Evolutionary conservation across 306 rosid species (phyloP).

Genomic region (Castanopsis chinensis): DNA sequence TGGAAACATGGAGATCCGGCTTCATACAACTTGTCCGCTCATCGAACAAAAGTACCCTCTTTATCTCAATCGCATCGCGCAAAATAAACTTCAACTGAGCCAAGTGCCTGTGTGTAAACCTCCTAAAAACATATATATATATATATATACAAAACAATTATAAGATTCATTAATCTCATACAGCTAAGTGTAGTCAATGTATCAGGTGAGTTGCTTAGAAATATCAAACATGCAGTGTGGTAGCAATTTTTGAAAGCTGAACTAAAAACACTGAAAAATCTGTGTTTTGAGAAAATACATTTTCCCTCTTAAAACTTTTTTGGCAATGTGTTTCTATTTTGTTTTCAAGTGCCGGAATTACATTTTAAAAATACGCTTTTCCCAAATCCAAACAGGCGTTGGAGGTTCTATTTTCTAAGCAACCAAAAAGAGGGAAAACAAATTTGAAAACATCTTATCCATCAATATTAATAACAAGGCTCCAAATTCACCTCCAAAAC

Average conservation of each 20-base stretch:
- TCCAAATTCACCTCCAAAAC: too few relatives aligned
- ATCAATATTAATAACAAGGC: too few relatives aligned
- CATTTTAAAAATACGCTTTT: background rate
- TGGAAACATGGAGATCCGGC: slow-evolving; percentile 63
- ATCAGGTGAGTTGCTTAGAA: too few relatives aligned
- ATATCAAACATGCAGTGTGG: too few relatives aligned
- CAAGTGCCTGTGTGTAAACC: slow-evolving; percentile 64
- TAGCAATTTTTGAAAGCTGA: too few relatives aligned
- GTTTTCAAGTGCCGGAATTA: too few relatives aligned
- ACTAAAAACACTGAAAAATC: too few relatives aligned
- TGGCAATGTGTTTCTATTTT: too few relatives aligned
- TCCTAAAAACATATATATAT: slow-evolving; percentile 66
- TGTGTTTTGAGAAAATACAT: too few relatives aligned
- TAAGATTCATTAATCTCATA: background rate
- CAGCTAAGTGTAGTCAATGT: background rate
- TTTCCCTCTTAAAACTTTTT: too few relatives aligned
- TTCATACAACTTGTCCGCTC: slow-evolving; percentile 63
- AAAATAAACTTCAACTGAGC: slow-evolving; percentile 75
- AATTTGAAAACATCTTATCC: too few relatives aligned
- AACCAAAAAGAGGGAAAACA: too few relatives aligned
- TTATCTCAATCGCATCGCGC: slow-evolving; percentile 62
- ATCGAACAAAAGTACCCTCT: slow-evolving; percentile 45
- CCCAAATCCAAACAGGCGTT: background rate
- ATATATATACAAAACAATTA: background rate
- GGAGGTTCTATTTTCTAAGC: background rate